These are phyloP conservation scores for Citrus glauca DNA, from an alignment of 345 rosid genomes.

Conservation along the genomic window DNA sequence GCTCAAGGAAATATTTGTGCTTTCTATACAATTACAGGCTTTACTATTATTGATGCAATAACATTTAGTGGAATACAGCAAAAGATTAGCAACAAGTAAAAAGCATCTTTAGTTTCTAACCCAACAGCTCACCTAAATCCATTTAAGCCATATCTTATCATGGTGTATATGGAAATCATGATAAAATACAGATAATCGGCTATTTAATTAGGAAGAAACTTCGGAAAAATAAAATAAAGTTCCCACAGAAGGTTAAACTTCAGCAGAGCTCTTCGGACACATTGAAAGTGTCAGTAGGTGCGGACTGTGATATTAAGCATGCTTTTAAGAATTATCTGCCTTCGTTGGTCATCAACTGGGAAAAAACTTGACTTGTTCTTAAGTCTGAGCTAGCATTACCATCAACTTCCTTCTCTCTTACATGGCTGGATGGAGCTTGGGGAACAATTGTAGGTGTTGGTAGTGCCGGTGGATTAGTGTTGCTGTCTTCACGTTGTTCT, in stretches of 20 bases:
- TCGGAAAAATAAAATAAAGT: not conserved
- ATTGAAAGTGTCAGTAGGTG: not conserved
- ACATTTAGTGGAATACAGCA: not conserved
- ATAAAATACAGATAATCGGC: not conserved
- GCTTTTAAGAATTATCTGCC: constrained; percentile 49
- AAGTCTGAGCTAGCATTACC: constrained; percentile 50
- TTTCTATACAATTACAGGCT: not conserved
- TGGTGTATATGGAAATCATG: not conserved
- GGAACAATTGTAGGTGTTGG: constrained; percentile 19
- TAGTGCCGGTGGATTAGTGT: constrained; percentile 2
- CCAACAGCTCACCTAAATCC: not conserved
- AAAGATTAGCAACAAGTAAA: not conserved
- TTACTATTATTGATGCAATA: not conserved
- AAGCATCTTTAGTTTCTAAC: not conserved
- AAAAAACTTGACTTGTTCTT: constrained; percentile 68
- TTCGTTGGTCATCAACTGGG: constrained; percentile 79
- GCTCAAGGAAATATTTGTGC: not conserved
- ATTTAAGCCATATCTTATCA: not conserved
- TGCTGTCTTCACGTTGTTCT: constrained; percentile 31
- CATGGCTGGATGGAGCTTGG: constrained; percentile 20
- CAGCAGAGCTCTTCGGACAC: not conserved
- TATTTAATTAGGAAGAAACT: not conserved
- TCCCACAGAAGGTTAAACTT: not conserved
- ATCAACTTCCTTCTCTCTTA: constrained; percentile 25
- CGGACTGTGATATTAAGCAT: not conserved